Evolutionary conservation across 768 basidiomycete species (phyloP), one percentile per base, ranked within the genome.

Genomic region (Lactifluus hygrophoroides): DNA sequence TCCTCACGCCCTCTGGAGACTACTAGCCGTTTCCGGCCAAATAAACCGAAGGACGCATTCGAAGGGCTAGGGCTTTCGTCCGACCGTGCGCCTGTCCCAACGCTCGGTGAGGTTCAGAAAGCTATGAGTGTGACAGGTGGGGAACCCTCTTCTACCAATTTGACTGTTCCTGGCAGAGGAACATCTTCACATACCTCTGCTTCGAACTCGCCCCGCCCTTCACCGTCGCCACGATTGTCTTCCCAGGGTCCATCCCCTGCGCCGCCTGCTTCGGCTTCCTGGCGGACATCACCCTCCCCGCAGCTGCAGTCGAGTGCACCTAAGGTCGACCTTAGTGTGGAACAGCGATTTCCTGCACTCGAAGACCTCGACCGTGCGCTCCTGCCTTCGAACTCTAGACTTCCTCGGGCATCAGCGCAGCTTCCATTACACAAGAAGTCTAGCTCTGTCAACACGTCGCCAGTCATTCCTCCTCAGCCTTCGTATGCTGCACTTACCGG

Each of bases 301-400:
- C 50, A 35, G 27, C 17, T 27, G 5, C 44, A 35, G 35, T 47
- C 63, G 19, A 38, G 19, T n/a, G 51, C 56, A 17, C 74, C 73
- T 40, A 66, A 67, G 40, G 74, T 77, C 21, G 75, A 77, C 30
- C 68, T 77, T 23, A 73, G 79, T 43, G 79, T 76, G 17, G 91
- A 94, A 69, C 78, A 82, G 30, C 79, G 90, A 52, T 96, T 90
- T 69, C 94, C 94, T 0, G 88, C 94, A 0, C 73, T 96, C 42
- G 94, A 95, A 68, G 87, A 89, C 58, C 74, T 94, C 6, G 86
- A 91, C 69, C 79, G 82, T 23, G 72, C 73, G 10, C 80, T 82
- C 60, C 65, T 66, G 14, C 68, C 65, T 10, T 60, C 75, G 23
- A 14, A 11, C 25, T 62, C 69, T 1, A 61, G 64, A 10, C 54